A percentile compares a stretch with the other conserved stretches of the same genome.
Evolutionary conservation across 768 basidiomycete species (phyloP).

Genomic region (Lepiota venenata): DNA sequence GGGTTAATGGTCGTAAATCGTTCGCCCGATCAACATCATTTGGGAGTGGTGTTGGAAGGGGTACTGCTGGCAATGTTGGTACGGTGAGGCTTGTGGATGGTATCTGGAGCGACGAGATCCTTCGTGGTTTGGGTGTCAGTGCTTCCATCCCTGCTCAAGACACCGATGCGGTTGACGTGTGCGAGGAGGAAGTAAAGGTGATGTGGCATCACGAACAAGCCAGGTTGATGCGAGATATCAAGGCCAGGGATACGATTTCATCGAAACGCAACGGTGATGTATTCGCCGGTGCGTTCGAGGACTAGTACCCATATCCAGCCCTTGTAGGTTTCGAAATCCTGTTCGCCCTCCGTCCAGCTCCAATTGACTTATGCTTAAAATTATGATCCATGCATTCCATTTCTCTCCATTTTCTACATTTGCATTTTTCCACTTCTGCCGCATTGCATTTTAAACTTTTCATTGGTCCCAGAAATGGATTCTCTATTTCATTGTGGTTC

Average conservation of each 20-base stretch:
- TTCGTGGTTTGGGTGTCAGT: conserved; percentile 63
- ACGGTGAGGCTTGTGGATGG: conserved; percentile 60
- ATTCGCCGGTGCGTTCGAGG: conserved; percentile 16
- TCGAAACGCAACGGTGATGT: conserved; percentile 9
- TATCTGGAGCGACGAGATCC: conserved; percentile 62
- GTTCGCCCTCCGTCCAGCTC: not conserved
- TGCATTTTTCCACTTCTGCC: not conserved
- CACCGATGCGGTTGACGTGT: conserved; percentile 30
- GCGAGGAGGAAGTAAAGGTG: conserved; percentile 39
- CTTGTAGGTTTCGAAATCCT: not conserved
- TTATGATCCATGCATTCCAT: conserved; percentile 13
- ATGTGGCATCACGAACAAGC: conserved; percentile 16
- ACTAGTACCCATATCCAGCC: not conserved
- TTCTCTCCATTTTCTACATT: not conserved
- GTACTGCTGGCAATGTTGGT: conserved; percentile 31
- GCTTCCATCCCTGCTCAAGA: conserved; percentile 15
- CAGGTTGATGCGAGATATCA: conserved; percentile 13
- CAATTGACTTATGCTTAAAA: conserved; percentile 12
- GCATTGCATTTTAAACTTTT: conserved; percentile 6
- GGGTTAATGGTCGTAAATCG: conserved; percentile 40
- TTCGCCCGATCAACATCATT: conserved; percentile 62
- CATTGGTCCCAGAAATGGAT: not conserved
- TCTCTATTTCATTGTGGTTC: not conserved
- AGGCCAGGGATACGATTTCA: conserved; percentile 5
- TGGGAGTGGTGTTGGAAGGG: conserved; percentile 32